Percentiles rank a stretch among this genome's conserved stretches.
Evolutionary conservation across 2,329 filamentous ascomycete species (phyloP).

Genomic region (Elsinoe perseae): DNA sequence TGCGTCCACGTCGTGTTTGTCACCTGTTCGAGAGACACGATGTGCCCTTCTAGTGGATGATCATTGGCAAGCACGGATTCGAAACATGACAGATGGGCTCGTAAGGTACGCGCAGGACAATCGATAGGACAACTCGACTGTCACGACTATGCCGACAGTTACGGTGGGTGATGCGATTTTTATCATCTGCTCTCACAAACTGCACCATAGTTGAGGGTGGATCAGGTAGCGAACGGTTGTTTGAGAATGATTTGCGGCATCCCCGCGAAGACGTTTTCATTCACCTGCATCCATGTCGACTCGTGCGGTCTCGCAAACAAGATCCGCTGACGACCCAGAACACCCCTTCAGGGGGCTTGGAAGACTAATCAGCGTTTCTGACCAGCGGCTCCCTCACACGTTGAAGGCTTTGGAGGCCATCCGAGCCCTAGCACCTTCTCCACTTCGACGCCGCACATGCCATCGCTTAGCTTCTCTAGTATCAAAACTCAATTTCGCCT

Average conservation of each 20-base stretch:
- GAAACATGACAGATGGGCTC: conserved; percentile 11
- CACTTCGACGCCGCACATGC: background rate
- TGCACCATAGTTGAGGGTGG: background rate
- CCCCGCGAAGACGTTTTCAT: background rate
- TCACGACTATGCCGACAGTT: no score
- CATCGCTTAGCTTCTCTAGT: conserved; percentile 8
- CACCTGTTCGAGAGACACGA: background rate
- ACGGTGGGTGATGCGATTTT: background rate
- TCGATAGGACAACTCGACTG: no score
- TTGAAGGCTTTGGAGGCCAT: background rate
- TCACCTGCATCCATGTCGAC: background rate
- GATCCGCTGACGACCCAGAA: background rate
- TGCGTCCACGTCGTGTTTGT: background rate
- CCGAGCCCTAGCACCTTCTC: background rate
- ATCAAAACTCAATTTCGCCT: conserved; percentile 11
- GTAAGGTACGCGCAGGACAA: no score
- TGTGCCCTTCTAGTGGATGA: background rate
- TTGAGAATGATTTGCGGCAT: background rate
- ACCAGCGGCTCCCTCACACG: background rate
- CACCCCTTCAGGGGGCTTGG: background rate
- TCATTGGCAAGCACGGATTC: conserved; percentile 10
- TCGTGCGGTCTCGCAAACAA: background rate
- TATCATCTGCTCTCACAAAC: background rate
- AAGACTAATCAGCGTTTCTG: background rate
- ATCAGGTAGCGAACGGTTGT: background rate